Evolutionary conservation across 2,329 filamentous ascomycete species (phyloP), one percentile per base, ranked within the genome.

Genomic region (Aureobasidium leucospermi): DNA sequence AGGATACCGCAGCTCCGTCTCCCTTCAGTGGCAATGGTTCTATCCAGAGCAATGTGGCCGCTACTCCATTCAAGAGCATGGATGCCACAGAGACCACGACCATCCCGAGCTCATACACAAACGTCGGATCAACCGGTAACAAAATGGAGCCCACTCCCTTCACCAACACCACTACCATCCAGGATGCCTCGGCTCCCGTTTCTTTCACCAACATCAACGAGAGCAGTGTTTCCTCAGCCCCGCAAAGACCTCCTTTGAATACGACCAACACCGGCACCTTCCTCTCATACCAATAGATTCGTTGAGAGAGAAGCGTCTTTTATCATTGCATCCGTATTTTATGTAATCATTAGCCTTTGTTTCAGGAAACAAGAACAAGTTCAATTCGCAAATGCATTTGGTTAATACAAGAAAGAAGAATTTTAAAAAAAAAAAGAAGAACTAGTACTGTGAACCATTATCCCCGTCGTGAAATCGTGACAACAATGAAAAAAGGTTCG

Each of bases 181-280:
- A 10, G 13, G 51, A 42, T 9, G 29, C 23, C 15, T 42, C 51
- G 9, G 51, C 39, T 6, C 51, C 51, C 16, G 38, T 55, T 11
- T 39, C 7, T 4, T 55, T 43, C 48, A 52, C 15, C 23, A 34
- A 55, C 16, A 11, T 45, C 52, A 38, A 39, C 13, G 19, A 43
- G 43, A 58, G 4, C 34, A 39, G 15, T 23, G 43, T 31, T 16
- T 28, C 41, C 6, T 23, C 13, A n/a, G 28, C n/a, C 6, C 42
- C 36, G 11, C 28, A 48, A 15, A 47, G 43, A 48, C 43, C 55
- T 41, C 10, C 19, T 7, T 11, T 58, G 31, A 39, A 38, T 15
- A 58, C 42, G 13, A 47, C 8, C 32, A 58, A 58, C 34, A 58
- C 55, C 8, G 55, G 55, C 11, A 58, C 55, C 10, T 58, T 58